Evolutionary conservation across 495 filamentous ascomycete species (phyloP), one percentile per base, ranked within the genome.

Genomic region (Choiromyces venosus): DNA sequence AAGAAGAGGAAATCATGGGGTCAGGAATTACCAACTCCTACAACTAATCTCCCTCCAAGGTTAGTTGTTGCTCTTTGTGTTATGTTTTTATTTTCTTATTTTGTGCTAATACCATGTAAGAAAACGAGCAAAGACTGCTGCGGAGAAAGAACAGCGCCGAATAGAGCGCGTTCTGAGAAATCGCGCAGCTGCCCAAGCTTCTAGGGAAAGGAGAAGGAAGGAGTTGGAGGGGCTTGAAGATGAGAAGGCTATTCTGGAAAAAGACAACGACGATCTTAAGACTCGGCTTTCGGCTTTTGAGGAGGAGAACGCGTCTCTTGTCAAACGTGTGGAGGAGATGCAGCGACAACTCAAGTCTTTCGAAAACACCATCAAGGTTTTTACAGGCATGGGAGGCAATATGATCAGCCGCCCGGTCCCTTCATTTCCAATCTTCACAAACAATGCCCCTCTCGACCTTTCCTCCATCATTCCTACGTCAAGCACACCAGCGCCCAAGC

Each of bases 1-100:
- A 98, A 97, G 89, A 99, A 99, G 88, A 87, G 95, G 83, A 99
- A 98, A 86, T 97, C 94, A 72, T 99, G 95, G 95, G 95, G 95
- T 77, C 95, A 99, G 84, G 91, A 96, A 84, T 89, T 99, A 56
- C 95, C 95, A 38, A 92, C 92, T 78, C 95, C 95, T 33, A 99
- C 95, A 87, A 99, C 95, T 52, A 97, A 96, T 79, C 88, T 99
- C 39, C 95, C 95, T 77, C 95, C 95, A 71, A 89, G 94, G 92
- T 94, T 91, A 81, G 87, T 82, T 29, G 42, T 71, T 37, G 46
- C 64, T 52, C 64, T 29, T 9, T 29, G 8, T 12, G 40, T 61
- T 10, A 19, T 40, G 61, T 52, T 25, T 16, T 12, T 18, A 4
- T 33, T 33, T 33, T 29, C 33, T 29, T 12, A 33, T 29, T 12